These are phyloP conservation scores for Bipolaris cookei DNA, from an alignment of 2,329 filamentous ascomycete species.

Conservation along the genomic window DNA sequence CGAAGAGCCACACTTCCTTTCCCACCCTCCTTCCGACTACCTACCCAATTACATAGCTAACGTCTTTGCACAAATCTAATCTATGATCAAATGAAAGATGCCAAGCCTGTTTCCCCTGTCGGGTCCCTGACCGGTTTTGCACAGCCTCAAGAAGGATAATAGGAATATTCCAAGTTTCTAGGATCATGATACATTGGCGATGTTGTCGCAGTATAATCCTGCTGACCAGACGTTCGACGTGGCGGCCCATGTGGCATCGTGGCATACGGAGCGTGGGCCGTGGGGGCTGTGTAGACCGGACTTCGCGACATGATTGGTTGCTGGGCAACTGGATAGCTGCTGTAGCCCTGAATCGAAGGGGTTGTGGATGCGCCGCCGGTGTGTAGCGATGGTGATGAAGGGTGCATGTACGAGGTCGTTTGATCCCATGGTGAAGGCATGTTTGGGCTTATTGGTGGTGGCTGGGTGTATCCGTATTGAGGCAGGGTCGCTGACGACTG, in stretches of 20 bases:
- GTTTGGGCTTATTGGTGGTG: conserved; percentile 18
- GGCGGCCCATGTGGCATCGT: conserved; percentile 11
- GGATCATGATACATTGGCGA: conserved; percentile 29
- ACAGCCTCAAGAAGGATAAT: conserved; percentile 32
- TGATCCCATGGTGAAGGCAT: conserved; percentile 26
- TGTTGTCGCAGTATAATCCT: conserved; percentile 12
- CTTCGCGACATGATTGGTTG: conserved; percentile 23
- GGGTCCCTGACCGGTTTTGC: conserved; percentile 9
- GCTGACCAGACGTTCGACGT: conserved; percentile 20
- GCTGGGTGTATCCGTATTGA: conserved; percentile 19
- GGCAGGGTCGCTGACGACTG: conserved; percentile 14
- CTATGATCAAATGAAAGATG: conserved; percentile 6
- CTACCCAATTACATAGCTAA: not conserved
- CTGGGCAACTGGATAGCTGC: conserved; percentile 22
- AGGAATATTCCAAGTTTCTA: conserved; percentile 23
- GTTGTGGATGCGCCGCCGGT: conserved; percentile 19
- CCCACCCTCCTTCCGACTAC: not conserved
- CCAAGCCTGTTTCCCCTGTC: conserved; percentile 7
- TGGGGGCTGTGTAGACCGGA: conserved; percentile 23
- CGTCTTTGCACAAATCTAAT: not conserved
- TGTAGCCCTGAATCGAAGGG: conserved; percentile 18
- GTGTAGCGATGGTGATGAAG: conserved; percentile 23
- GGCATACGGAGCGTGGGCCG: conserved; percentile 18
- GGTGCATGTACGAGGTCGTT: conserved; percentile 25
- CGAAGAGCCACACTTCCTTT: no score